Evolutionary conservation across 2,329 filamentous ascomycete genomes (phyloP).

Genomic region (Malbranchea cinnamomea): DNA sequence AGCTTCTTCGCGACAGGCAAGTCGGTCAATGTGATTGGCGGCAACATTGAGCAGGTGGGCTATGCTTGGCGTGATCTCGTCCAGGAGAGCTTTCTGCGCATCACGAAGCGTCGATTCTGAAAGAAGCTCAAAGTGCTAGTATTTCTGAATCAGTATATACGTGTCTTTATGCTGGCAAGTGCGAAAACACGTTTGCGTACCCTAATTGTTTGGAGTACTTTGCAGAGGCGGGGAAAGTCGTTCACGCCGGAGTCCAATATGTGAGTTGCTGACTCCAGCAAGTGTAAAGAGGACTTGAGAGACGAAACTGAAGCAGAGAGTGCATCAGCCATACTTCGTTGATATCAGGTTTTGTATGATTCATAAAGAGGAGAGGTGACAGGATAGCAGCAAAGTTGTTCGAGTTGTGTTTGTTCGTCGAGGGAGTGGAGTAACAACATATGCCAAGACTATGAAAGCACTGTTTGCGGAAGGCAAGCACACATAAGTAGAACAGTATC

Average conservation of each 20-base stretch:
- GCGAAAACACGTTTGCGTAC: slow-evolving; percentile 24
- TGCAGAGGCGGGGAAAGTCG: slow-evolving; percentile 47
- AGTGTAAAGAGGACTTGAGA: slow-evolving; percentile 43
- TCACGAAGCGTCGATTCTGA: slow-evolving; percentile 67
- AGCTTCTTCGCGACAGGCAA: slow-evolving; percentile 67
- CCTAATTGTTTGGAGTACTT: slow-evolving; percentile 47
- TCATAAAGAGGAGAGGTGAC: too few species aligned
- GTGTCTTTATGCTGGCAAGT: not conserved
- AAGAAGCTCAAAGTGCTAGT: slow-evolving; percentile 80
- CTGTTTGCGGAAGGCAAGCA: too few species aligned
- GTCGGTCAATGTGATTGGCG: slow-evolving; percentile 68
- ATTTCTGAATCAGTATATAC: not conserved
- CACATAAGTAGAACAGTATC: too few species aligned
- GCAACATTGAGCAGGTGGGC: slow-evolving; percentile 63
- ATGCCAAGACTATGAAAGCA: too few species aligned
- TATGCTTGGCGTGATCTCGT: slow-evolving; percentile 82
- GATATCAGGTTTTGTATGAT: not conserved
- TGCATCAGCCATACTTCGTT: slow-evolving; percentile 34
- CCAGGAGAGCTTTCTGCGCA: slow-evolving; percentile 70
- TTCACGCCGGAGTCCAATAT: slow-evolving; percentile 48
- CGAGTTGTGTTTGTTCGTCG: too few species aligned
- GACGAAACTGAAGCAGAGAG: slow-evolving; percentile 46
- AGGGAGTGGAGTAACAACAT: too few species aligned
- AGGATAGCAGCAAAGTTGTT: too few species aligned
- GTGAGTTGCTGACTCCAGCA: slow-evolving; percentile 47